A percentile compares a stretch with the other conserved stretches of the same genome.
Evolutionary conservation across 208 protist species (phyloP).

Genomic region (Acanthamoeba lenticulata): DNA sequence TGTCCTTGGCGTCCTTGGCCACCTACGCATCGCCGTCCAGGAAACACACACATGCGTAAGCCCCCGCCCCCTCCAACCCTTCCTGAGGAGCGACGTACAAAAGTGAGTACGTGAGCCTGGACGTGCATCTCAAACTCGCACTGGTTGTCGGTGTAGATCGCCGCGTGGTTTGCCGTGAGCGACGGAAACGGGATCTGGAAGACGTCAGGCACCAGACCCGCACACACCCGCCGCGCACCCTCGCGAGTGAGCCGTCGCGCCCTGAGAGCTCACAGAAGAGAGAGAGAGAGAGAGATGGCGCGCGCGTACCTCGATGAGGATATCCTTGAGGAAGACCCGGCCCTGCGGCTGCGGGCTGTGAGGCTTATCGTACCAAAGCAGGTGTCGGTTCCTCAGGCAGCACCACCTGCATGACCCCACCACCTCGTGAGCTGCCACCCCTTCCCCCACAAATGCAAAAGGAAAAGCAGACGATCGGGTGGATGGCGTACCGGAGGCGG

Average conservation of each 20-base stretch:
- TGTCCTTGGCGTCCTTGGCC: conserved; percentile 11
- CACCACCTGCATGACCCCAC: neutral
- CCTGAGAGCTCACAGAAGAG: neutral
- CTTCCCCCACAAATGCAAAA: neutral
- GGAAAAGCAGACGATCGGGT: neutral
- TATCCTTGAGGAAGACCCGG: neutral
- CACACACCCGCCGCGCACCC: no score
- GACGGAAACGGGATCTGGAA: neutral
- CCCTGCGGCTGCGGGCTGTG: neutral
- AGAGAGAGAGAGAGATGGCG: neutral
- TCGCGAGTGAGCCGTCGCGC: no score
- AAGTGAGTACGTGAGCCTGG: neutral
- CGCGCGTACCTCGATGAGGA: neutral
- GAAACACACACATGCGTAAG: neutral
- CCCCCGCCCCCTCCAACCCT: neutral
- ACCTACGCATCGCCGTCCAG: neutral
- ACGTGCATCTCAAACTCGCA: neutral
- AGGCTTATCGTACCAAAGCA: conserved; percentile 12
- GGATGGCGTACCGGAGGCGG: neutral
- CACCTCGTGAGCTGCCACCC: neutral
- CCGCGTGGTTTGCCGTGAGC: neutral
- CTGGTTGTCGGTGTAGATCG: neutral
- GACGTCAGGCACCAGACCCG: neutral
- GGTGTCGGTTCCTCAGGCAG: neutral
- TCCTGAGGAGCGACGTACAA: neutral